Conservation (phyloP, 805 yeast species). For the Ogataea degrootiae region DNA sequence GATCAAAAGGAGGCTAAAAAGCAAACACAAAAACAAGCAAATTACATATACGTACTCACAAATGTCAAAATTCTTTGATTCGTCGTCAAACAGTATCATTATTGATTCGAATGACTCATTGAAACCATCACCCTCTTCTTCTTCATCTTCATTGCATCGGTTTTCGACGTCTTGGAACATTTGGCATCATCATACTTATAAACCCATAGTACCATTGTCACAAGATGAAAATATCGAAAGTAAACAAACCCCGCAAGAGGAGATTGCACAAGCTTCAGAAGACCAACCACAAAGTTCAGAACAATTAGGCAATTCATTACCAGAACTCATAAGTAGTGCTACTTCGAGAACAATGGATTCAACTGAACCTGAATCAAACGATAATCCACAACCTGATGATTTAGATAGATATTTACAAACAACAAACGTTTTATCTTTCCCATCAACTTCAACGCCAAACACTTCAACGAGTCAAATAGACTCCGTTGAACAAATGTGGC, state of each 20-base stretch:
- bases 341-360: not conserved
- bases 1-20: no score
- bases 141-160: conserved; percentile 5
- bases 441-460: conserved; percentile 10
- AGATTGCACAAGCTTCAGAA: not conserved
- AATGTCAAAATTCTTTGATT: conserved; percentile 17
- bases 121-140: not conserved
- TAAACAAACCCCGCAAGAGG: not conserved
- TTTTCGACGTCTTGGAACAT: conserved; percentile 14
- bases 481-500: conserved; percentile 52
- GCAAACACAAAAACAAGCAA: no score
- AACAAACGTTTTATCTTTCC: conserved; percentile 40
- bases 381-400: conserved; percentile 16
- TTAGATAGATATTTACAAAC: conserved; percentile 42
- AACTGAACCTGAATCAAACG: not conserved
- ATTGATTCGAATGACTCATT: not conserved
- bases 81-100: not conserved
- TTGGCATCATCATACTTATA: conserved; percentile 16
- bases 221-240: conserved; percentile 1
- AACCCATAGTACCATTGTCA: not conserved
- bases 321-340: not conserved
- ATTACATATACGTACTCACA: no score
- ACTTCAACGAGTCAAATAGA: conserved; percentile 30
- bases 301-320: no score
- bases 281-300: not conserved